Evolutionary conservation across 2,329 filamentous ascomycete genomes (phyloP).

Genomic region (Talaromyces sp.): DNA sequence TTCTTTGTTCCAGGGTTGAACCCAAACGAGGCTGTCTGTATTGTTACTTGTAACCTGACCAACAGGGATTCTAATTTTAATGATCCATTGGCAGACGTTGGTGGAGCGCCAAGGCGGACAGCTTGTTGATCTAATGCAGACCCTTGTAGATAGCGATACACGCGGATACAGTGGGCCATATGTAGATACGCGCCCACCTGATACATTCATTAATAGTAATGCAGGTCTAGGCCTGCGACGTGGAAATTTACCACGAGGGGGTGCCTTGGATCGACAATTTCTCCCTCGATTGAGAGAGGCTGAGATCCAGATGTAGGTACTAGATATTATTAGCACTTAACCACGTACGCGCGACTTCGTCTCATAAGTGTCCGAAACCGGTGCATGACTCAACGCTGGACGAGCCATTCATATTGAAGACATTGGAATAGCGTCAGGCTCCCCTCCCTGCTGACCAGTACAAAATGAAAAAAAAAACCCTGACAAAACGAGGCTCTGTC

Average conservation of each 20-base stretch:
- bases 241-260: too few relatives aligned
- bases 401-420: neutral
- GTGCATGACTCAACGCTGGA: neutral
- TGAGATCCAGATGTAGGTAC: too few relatives aligned
- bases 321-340: too few relatives aligned
- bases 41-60: neutral
- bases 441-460: neutral
- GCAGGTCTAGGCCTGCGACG: too few relatives aligned
- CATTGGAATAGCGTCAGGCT: neutral
- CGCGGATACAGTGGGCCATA: too few relatives aligned
- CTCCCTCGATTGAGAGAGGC: too few relatives aligned
- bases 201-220: neutral
- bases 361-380: too few relatives aligned
- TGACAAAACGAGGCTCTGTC: too few relatives aligned
- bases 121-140: neutral
- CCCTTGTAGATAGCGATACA: neutral
- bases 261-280: too few relatives aligned
- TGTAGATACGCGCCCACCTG: too few relatives aligned
- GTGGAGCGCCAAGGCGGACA: neutral
- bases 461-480: neutral
- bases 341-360: too few relatives aligned
- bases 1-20: neutral
- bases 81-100: neutral
- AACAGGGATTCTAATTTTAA: neutral
- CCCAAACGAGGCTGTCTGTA: neutral